A percentile compares a stretch with the other conserved stretches of the same genome.
These are phyloP conservation scores for Phalaenopsis aphrodite DNA, from an alignment of 106 monocot species.

Conservation along the genomic window DNA sequence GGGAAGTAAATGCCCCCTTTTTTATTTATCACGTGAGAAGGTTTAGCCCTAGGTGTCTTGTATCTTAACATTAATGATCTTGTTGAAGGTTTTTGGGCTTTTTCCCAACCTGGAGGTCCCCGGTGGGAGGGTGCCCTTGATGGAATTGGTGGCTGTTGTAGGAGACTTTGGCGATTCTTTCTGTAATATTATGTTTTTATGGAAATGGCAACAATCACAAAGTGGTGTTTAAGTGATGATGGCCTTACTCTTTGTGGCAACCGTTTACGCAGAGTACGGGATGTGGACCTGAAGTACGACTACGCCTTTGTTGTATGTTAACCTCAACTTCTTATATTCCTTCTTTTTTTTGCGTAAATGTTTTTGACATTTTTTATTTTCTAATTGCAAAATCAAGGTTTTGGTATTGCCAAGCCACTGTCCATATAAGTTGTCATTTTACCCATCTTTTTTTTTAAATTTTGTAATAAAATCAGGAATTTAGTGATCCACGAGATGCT, in stretches of 20 bases:
- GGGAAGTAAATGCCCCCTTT: not conserved
- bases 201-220: slow-evolving; percentile 66
- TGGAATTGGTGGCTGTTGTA: slow-evolving; percentile 89
- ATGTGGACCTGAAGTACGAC: slow-evolving; percentile 99
- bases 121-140: slow-evolving; percentile 92
- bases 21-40: slow-evolving; percentile 29
- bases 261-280: slow-evolving; percentile 97
- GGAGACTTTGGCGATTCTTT: slow-evolving; percentile 91
- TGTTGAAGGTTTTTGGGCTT: slow-evolving; percentile 98
- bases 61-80: slow-evolving; percentile 89
- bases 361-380: too few species aligned
- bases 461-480: slow-evolving; percentile 39
- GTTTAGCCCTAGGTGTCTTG: slow-evolving; percentile 40
- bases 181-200: slow-evolving; percentile 79
- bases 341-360: not conserved
- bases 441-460: not conserved
- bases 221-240: slow-evolving; percentile 80
- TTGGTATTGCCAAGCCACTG: not conserved
- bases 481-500: slow-evolving; percentile 87
- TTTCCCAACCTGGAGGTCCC: slow-evolving; percentile 82
- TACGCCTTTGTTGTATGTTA: slow-evolving; percentile 92
- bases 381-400: not conserved
- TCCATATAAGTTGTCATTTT: not conserved
- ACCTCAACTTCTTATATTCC: not conserved
- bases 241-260: slow-evolving; percentile 97